Evolutionary conservation across 2,329 filamentous ascomycete genomes (phyloP).

Genomic region (Neocatenulostroma microsporum): DNA sequence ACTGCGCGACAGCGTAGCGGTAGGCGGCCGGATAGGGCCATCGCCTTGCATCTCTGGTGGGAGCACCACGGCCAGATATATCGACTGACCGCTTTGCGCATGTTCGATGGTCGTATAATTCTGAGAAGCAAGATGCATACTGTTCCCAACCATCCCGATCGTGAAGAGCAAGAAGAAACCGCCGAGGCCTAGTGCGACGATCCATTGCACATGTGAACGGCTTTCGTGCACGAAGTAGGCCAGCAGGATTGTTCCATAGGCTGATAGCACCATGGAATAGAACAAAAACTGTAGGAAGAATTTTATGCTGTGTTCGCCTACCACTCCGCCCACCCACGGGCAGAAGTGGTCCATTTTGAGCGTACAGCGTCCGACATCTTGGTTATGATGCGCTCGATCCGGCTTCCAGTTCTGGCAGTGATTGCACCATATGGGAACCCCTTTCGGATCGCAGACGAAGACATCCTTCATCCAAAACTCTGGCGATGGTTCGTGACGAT

Average conservation of each 20-base stretch:
- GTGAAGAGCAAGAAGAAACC: constrained; percentile 75
- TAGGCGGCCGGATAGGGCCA: not conserved
- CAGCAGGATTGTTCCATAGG: constrained; percentile 55
- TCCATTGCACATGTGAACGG: constrained; percentile 51
- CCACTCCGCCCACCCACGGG: constrained; percentile 89
- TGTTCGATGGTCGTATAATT: constrained; percentile 85
- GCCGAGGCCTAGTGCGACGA: constrained; percentile 58
- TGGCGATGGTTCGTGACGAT: constrained; percentile 44
- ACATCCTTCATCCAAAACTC: constrained; percentile 73
- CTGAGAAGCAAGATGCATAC: constrained; percentile 58
- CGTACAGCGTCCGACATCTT: constrained; percentile 72
- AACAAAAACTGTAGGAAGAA: constrained; percentile 84
- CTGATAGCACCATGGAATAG: constrained; percentile 63
- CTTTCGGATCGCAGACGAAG: constrained; percentile 76
- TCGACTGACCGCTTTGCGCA: constrained; percentile 55
- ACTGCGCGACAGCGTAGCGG: not conserved
- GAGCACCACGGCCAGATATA: constrained; percentile 67
- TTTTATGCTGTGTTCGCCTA: constrained; percentile 73
- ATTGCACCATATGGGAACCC: constrained; percentile 79
- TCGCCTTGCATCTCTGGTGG: constrained; percentile 36
- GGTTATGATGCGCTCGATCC: constrained; percentile 80
- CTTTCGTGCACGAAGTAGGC: constrained; percentile 55
- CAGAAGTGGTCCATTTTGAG: constrained; percentile 93
- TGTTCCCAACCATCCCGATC: constrained; percentile 66
- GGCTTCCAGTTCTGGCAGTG: constrained; percentile 81